Percentiles rank a stretch among this genome's conserved stretches.
Evolutionary conservation across 1,284 basidiomycete species (phyloP).

Genomic region (Pholiota adiposa): DNA sequence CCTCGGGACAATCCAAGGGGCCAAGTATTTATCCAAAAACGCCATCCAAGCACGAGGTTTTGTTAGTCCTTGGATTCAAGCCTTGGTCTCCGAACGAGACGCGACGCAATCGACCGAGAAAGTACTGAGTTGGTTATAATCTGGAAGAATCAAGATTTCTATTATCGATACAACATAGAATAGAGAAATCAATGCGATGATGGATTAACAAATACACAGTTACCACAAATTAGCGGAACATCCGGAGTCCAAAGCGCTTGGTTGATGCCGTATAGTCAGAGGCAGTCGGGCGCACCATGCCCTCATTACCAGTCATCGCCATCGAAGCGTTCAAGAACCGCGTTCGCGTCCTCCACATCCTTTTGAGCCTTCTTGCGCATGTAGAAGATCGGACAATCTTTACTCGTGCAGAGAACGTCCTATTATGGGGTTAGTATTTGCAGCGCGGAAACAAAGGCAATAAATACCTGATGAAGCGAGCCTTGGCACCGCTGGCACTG

Average conservation of each 20-base stretch:
- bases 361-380: conserved; percentile 97
- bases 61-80: conserved; percentile 41
- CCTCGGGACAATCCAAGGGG: conserved; percentile 41
- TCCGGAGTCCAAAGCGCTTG: neutral
- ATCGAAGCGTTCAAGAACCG: conserved; percentile 84
- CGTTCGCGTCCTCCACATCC: conserved; percentile 85
- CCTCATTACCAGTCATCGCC: conserved; percentile 60
- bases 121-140: conserved; percentile 9
- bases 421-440: conserved; percentile 32
- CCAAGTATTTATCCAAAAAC: conserved; percentile 37
- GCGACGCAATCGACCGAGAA: conserved; percentile 6
- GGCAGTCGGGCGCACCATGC: neutral
- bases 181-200: conserved; percentile 5
- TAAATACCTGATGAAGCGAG: conserved; percentile 85
- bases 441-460: neutral
- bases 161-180: conserved; percentile 14
- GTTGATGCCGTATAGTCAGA: conserved; percentile 3
- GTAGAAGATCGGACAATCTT: conserved; percentile 98
- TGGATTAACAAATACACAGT: conserved; percentile 9
- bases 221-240: conserved; percentile 1
- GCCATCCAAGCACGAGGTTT: conserved; percentile 33
- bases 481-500: conserved; percentile 97
- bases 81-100: conserved; percentile 31
- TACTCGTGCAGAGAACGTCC: conserved; percentile 96
- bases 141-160: neutral